These are phyloP conservation scores for Trichoderma atroviride DNA, from an alignment of 2,329 filamentous ascomycete species.

Conservation along the genomic window DNA sequence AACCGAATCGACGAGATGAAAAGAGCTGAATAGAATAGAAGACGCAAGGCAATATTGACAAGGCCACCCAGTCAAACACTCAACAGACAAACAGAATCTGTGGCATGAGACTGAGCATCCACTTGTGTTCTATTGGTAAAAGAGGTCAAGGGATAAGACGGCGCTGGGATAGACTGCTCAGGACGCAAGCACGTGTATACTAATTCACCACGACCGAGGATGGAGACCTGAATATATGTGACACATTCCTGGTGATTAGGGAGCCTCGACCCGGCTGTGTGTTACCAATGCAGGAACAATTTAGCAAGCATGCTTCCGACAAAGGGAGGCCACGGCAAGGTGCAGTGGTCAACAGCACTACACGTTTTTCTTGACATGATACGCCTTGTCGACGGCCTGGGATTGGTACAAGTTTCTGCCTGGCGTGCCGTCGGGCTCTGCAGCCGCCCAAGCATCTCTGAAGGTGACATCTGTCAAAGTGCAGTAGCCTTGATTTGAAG, in stretches of 20 bases:
- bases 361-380: constrained; percentile 15
- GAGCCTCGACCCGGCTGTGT: constrained; percentile 27
- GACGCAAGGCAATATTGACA: not conserved
- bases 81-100: not conserved
- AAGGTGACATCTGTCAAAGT: constrained; percentile 19
- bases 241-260: constrained; percentile 26
- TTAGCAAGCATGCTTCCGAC: constrained; percentile 18
- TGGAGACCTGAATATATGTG: constrained; percentile 24
- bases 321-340: not conserved
- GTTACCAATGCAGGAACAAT: constrained; percentile 30
- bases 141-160: not conserved
- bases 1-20: not conserved
- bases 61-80: not conserved
- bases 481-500: constrained; percentile 10
- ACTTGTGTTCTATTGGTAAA: not conserved
- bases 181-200: not conserved
- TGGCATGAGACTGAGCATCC: too few species aligned
- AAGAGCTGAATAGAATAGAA: not conserved
- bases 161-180: not conserved
- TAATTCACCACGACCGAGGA: constrained; percentile 4
- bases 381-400: constrained; percentile 18
- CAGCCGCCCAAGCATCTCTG: constrained; percentile 10
- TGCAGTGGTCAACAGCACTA: constrained; percentile 11
- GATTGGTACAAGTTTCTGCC: constrained; percentile 12
- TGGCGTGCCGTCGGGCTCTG: not conserved